Conservation (phyloP, 345 rosid genomes). For the Fremontodendron californicum region DNA sequence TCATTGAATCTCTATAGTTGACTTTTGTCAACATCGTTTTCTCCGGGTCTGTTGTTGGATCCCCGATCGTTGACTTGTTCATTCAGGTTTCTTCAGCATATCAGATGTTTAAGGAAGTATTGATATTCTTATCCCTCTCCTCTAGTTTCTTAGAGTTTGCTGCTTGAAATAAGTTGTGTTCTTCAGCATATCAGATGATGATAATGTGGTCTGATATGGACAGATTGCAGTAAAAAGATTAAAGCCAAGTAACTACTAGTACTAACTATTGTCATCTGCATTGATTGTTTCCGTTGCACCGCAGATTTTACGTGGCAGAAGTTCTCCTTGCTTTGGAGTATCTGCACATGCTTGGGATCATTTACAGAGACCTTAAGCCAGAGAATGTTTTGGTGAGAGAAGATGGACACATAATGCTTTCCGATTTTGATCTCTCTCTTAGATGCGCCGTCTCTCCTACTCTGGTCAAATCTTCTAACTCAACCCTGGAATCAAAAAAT, state of each 20-base stretch:
- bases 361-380: constrained; percentile 81
- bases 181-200: background rate
- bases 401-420: constrained; percentile 83
- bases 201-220: background rate
- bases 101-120: background rate
- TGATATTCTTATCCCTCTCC: background rate
- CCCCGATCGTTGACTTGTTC: background rate
- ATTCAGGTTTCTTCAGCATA: background rate
- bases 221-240: background rate
- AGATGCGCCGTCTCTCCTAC: constrained; percentile 66
- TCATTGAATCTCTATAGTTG: background rate
- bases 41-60: background rate
- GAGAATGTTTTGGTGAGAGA: constrained; percentile 78
- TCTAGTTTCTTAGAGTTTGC: background rate
- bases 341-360: constrained; percentile 86
- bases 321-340: constrained; percentile 85
- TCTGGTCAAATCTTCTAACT: constrained; percentile 43
- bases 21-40: background rate
- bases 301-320: constrained; percentile 83
- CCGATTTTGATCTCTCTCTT: constrained; percentile 76
- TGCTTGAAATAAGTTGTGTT: background rate
- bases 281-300: background rate
- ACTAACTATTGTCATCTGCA: background rate
- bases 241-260: background rate
- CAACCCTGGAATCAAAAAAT: constrained; percentile 35